A percentile compares a stretch with the other conserved stretches of the same genome.
phyloP scores from a whole-genome alignment of 805 yeast species.

The Saccharomycopsis sp. region DNA sequence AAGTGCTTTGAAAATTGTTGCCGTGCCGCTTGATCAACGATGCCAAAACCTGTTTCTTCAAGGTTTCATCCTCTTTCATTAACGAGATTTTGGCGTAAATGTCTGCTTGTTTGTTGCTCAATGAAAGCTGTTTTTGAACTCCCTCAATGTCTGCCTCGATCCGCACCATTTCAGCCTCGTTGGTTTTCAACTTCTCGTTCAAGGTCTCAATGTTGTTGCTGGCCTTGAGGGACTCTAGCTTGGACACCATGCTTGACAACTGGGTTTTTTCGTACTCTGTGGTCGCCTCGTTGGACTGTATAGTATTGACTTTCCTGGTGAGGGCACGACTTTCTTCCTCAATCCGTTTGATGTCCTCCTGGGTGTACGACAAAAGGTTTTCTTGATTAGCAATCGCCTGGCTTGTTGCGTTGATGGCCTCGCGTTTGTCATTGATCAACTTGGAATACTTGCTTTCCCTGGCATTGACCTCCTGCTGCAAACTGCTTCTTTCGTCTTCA shows the following conservation, averaged over 20 bases:
- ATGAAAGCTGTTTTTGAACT: conserved; percentile 39
- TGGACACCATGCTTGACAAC: conserved; percentile 32
- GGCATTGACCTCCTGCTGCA: too few relatives aligned
- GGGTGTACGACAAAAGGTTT: conserved; percentile 28
- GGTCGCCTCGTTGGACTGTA: conserved; percentile 31
- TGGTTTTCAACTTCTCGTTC: conserved; percentile 29
- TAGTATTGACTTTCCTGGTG: conserved; percentile 31
- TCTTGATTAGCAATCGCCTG: conserved; percentile 7
- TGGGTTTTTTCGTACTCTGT: conserved; percentile 37
- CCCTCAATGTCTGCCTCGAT: conserved; percentile 43
- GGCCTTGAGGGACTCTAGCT: conserved; percentile 28
- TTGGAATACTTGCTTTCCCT: too few relatives aligned
- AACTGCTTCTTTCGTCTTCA: too few relatives aligned
- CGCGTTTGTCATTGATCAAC: too few relatives aligned
- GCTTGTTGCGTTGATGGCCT: too few relatives aligned
- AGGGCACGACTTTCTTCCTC: conserved; percentile 31
- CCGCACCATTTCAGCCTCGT: conserved; percentile 30
- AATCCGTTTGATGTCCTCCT: conserved; percentile 32
- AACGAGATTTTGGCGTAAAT: conserved; percentile 44
- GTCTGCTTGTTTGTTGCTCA: conserved; percentile 50
- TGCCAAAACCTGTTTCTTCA: conserved; percentile 27
- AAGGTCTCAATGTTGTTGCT: conserved; percentile 27
- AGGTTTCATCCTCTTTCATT: conserved; percentile 32
- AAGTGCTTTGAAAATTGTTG: conserved; percentile 22
- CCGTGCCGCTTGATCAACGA: conserved; percentile 26